Percentiles rank a stretch among this genome's conserved stretches.
Conservation (phyloP, 2,329 filamentous ascomycete genomes). For the Talaromyces sp. region DNA sequence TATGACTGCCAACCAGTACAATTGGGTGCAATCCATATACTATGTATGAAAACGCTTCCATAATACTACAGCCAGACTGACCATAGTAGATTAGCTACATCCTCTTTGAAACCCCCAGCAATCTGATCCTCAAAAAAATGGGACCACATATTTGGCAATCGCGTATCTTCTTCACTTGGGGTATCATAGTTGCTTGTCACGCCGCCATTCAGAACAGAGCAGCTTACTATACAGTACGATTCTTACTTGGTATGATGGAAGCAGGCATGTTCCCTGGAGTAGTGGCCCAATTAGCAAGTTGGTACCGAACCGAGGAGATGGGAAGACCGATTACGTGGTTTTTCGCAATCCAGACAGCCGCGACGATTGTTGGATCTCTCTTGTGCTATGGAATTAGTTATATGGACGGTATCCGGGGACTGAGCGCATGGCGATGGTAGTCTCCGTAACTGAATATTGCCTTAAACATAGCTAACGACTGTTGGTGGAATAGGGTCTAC, state of each 20-base stretch:
- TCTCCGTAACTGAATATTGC: not conserved
- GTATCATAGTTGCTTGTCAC: constrained; percentile 37
- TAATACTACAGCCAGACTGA: not conserved
- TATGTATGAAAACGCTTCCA: constrained; percentile 18
- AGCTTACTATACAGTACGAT: constrained; percentile 35
- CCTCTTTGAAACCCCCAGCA: constrained; percentile 42
- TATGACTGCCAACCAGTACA: constrained; percentile 43
- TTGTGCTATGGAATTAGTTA: constrained; percentile 27
- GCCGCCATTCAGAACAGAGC: constrained; percentile 35
- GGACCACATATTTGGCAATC: constrained; percentile 38
- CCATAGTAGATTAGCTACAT: not conserved
- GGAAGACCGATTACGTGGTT: constrained; percentile 44
- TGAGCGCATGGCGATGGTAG: constrained; percentile 26
- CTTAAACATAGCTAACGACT: not conserved
- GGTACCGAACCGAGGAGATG: constrained; percentile 46
- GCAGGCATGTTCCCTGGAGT: constrained; percentile 42
- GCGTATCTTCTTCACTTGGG: constrained; percentile 39
- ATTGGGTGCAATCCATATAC: constrained; percentile 41
- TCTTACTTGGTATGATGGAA: constrained; percentile 41
- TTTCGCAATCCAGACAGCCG: constrained; percentile 40
- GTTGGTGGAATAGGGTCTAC: constrained; percentile 30
- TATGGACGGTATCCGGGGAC: constrained; percentile 22
- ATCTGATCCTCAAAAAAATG: constrained; percentile 37
- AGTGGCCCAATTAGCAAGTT: constrained; percentile 39
- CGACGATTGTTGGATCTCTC: constrained; percentile 35